These are phyloP conservation scores for Fonsecaea monophora DNA, from an alignment of 2,329 filamentous ascomycete species.

Conservation along the genomic window DNA sequence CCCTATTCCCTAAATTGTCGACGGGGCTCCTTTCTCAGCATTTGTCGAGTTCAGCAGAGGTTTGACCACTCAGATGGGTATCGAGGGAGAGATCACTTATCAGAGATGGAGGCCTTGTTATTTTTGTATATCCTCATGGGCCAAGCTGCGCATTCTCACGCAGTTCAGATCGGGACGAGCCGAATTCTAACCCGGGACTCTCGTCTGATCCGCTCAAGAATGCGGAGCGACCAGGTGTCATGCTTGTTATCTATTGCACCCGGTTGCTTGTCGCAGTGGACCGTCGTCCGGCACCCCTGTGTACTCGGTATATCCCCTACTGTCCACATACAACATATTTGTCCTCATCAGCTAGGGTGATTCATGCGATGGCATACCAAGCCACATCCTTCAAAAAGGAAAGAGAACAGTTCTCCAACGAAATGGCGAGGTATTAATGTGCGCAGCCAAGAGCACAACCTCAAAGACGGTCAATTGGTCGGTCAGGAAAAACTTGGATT, in stretches of 20 bases:
- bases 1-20: neutral
- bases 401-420: neutral
- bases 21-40: neutral
- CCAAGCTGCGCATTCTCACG: neutral
- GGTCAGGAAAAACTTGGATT: conserved; percentile 6
- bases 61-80: neutral
- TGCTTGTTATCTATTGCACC: neutral
- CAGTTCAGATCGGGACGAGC: neutral
- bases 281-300: neutral
- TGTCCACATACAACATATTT: neutral
- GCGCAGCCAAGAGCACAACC: neutral
- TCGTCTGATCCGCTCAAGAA: neutral
- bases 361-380: neutral
- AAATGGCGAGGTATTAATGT: conserved; percentile 1
- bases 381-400: neutral
- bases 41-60: neutral
- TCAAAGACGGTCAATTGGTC: conserved; percentile 11
- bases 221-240: neutral
- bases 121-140: neutral
- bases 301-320: neutral
- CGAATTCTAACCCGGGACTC: neutral
- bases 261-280: neutral
- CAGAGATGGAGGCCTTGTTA: neutral
- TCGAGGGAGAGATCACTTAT: neutral
- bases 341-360: neutral